Percentiles rank a stretch among this genome's conserved stretches.
Conservation (phyloP, 768 basidiomycete species). For the Rhodotorula sphaerocarpa region DNA sequence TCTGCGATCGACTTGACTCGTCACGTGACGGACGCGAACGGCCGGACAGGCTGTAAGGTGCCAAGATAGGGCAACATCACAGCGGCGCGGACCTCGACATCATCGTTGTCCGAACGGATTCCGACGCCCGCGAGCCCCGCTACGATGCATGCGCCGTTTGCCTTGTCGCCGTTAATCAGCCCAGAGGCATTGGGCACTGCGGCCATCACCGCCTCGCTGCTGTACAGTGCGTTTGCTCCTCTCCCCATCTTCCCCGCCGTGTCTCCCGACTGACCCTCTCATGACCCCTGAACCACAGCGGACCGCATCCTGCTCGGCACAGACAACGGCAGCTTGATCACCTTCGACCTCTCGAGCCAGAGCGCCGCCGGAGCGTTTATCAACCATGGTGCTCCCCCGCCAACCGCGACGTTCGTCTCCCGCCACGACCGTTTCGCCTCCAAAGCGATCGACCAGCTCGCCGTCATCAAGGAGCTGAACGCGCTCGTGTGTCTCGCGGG, state of each 20-base stretch:
- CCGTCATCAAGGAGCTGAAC: conserved; percentile 73
- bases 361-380: neutral
- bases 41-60: no score
- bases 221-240: conserved; percentile 13
- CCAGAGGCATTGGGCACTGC: conserved; percentile 16
- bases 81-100: no score
- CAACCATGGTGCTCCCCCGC: neutral
- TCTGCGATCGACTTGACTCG: no score
- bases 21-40: no score
- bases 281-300: conserved; percentile 4
- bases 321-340: conserved; percentile 23
- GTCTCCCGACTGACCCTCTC: neutral
- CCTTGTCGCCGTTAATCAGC: conserved; percentile 13
- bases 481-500: conserved; percentile 76
- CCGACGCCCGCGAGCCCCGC: no score
- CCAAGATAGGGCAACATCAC: no score
- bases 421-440: conserved; percentile 15
- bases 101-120: no score
- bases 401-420: conserved; percentile 18
- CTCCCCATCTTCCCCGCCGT: accelerated
- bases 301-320: conserved; percentile 33
- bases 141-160: conserved; percentile 25
- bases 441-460: conserved; percentile 77
- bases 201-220: conserved; percentile 5
- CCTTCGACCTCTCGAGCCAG: conserved; percentile 18